A percentile compares a stretch with the other conserved stretches of the same genome.
phyloP scores from a whole-genome alignment of 371 early-diverging fungal genomes.

The Mortierella sp. region DNA sequence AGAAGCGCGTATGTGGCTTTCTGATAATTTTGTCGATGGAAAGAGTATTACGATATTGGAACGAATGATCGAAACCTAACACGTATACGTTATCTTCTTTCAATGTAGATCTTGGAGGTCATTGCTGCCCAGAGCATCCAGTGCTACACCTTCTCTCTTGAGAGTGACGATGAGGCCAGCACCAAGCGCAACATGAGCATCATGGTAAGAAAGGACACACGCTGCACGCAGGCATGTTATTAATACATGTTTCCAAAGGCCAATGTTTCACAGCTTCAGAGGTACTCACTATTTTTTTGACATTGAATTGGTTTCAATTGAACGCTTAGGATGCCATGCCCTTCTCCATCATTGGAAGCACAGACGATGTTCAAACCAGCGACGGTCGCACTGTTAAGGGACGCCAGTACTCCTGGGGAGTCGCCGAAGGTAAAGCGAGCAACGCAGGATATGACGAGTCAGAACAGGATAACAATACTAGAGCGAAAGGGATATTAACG shows the following conservation, averaged over 20 bases:
- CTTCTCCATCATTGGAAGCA: conserved; percentile 95
- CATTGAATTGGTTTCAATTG: background rate
- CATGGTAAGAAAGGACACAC: conserved; percentile 63
- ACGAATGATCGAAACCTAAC: background rate
- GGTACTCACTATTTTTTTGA: background rate
- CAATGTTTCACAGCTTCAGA: background rate
- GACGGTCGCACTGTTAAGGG: conserved; percentile 90
- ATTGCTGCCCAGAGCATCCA: conserved; percentile 85
- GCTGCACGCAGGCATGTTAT: background rate
- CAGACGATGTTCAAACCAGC: conserved; percentile 83
- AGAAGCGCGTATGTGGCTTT: conserved; percentile 72
- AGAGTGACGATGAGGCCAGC: conserved; percentile 89
- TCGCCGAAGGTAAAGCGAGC: conserved; percentile 71
- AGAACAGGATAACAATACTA: background rate
- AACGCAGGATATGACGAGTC: background rate
- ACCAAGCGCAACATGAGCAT: conserved; percentile 88
- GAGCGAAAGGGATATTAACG: background rate
- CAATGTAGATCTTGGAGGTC: conserved; percentile 79
- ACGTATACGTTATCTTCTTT: background rate
- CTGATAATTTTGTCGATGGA: background rate
- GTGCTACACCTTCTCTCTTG: conserved; percentile 87
- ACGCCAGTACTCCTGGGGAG: conserved; percentile 96
- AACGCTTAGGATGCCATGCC: conserved; percentile 84
- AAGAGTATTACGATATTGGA: too few relatives aligned
- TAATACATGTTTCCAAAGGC: background rate